Base-by-base conservation (phyloP, 2,329 filamentous ascomycete species). In the Colletotrichum orchidophilum region DNA sequence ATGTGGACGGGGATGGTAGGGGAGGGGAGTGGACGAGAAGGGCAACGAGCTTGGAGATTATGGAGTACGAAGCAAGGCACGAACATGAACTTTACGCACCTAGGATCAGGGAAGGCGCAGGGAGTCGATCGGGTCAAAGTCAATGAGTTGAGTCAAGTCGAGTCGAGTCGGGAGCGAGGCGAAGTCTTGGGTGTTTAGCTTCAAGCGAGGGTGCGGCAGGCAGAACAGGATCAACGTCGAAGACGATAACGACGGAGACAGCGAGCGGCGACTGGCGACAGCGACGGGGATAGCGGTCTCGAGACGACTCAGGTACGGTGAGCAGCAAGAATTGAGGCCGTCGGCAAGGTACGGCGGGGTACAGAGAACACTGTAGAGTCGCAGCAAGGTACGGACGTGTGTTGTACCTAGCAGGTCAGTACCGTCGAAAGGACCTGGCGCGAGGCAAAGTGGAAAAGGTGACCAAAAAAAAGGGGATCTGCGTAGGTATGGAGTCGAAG, bases 21-120 rank as follows among this genome's bases (percentile, higher is more conserved):
- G 31, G 29, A 62, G 60, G 49, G 60, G 60, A 15, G 24, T 53
- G 49, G 31, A 63, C 35, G 24, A 62, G 64, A 69, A 70, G 53
- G 59, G 66, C 66, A 64, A 59, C 57, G 55, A 29, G 31, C 24
- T 57, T 29, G 52, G 12, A 26, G 29, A 33, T 11, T n/a, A 46
- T 18, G 39, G 18, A 46, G 39, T 46, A n/a, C 39, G 39, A n/a
- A 46, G n/a, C 26, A n/a, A n/a, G n/a, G n/a, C n/a, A n/a, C n/a
- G n/a, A n/a, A n/a, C n/a, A 35, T 13, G 54, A 60, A 31, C 21
- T 33, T 24, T 67, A 70, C 67, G 67, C 67, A 70, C 67, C 67
- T 70, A 42, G 26, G 55, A 31, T 31, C 49, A 52, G 57, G 55
- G 55, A 27, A 61, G 50, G 55, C 55, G 29, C 63, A 70, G 63